Evolutionary conservation across 1,284 basidiomycete genomes (phyloP).

Genomic region (Fomitopsis pinicola): DNA sequence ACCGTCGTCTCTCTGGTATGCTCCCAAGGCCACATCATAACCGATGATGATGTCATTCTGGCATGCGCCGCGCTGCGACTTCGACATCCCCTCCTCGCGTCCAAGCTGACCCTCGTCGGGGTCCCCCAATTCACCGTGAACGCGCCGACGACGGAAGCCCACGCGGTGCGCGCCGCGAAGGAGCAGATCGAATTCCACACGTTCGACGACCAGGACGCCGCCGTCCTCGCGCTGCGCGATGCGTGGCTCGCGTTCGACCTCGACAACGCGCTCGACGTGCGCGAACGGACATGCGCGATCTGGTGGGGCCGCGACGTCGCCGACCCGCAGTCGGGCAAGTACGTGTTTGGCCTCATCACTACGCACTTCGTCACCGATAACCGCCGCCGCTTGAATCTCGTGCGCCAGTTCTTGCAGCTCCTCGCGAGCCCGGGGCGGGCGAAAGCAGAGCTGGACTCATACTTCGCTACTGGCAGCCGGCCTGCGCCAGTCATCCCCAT

Average conservation of each 20-base stretch:
- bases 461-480: background rate
- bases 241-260: background rate
- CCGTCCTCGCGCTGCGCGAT: background rate
- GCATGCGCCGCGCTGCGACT: conserved; percentile 1
- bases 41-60: background rate
- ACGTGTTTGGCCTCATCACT: background rate
- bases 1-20: background rate
- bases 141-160: background rate
- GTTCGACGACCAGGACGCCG: background rate
- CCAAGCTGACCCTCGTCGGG: background rate
- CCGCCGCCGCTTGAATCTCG: background rate
- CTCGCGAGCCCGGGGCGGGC: background rate
- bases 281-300: background rate
- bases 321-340: background rate
- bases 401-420: conserved; percentile 2
- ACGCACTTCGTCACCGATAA: conserved; percentile 2
- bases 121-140: background rate
- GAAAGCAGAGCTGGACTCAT: background rate
- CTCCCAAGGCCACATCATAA: background rate
- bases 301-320: background rate
- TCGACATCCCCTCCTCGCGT: background rate
- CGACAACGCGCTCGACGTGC: background rate
- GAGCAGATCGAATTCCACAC: background rate
- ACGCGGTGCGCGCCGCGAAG: background rate
- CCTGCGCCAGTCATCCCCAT: background rate